These are phyloP conservation scores for Tricholoma hemisulphureum DNA, from an alignment of 768 basidiomycete genomes.

Conservation along the genomic window DNA sequence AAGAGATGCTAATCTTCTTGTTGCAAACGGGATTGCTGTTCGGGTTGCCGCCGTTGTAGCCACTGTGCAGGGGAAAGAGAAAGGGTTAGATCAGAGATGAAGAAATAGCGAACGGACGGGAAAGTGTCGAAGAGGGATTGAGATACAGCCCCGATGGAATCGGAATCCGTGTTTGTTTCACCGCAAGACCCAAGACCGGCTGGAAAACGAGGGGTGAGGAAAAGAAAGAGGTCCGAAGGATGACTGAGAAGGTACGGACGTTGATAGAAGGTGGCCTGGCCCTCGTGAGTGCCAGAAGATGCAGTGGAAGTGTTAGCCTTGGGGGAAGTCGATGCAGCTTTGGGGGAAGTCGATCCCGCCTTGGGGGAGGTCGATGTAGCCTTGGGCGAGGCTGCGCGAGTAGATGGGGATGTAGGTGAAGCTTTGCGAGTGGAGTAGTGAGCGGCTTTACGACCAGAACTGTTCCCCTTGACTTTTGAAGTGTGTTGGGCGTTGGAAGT, in stretches of 20 bases:
- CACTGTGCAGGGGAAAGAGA: slow-evolving; percentile 36
- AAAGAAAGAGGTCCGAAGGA: background rate
- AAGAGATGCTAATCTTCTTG: slow-evolving; percentile 42
- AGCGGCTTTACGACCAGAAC: slow-evolving; percentile 9
- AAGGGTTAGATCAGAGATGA: background rate
- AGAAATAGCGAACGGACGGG: slow-evolving; percentile 44
- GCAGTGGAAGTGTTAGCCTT: slow-evolving; percentile 15
- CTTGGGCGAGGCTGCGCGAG: slow-evolving; percentile 21
- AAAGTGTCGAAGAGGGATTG: slow-evolving; percentile 52
- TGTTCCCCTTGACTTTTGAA: too few species aligned
- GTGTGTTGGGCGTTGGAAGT: slow-evolving; percentile 1
- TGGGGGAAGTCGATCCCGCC: slow-evolving; percentile 11
- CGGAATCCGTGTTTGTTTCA: slow-evolving; percentile 47
- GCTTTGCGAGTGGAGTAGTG: slow-evolving; percentile 14
- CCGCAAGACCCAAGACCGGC: slow-evolving; percentile 69
- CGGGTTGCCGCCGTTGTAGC: slow-evolving; percentile 58
- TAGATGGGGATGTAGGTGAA: slow-evolving; percentile 14
- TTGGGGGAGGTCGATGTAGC: slow-evolving; percentile 20
- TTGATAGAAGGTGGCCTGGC: slow-evolving; percentile 57
- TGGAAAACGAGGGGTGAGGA: slow-evolving; percentile 16
- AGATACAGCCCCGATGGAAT: slow-evolving; percentile 61
- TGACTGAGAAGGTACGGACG: slow-evolving; percentile 29
- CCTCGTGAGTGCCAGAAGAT: slow-evolving; percentile 43
- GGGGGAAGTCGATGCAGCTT: slow-evolving; percentile 18
- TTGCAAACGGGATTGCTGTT: slow-evolving; percentile 76